Evolutionary conservation across 352 stramenopile genomes (phyloP).

Genomic region (Globisporangium heterothallicum): DNA sequence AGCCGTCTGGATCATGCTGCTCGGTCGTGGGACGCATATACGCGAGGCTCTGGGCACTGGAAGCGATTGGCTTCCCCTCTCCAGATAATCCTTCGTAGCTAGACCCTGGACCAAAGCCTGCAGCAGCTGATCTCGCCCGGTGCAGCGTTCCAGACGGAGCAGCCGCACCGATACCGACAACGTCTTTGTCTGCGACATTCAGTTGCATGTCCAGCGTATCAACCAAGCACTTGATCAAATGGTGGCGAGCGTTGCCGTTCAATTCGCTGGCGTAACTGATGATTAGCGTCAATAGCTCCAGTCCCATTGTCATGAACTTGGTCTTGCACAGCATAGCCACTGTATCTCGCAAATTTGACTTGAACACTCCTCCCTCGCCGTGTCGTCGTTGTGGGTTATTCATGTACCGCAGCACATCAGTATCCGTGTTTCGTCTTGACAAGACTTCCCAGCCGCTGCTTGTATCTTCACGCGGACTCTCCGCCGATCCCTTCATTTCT

Average conservation of each 20-base stretch:
- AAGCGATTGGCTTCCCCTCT: not conserved
- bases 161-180: conserved; percentile 18
- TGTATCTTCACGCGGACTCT: conserved; percentile 3
- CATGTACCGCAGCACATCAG: conserved; percentile 17
- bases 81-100: conserved; percentile 12
- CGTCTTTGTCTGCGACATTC: conserved; percentile 51
- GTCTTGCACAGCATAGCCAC: conserved; percentile 51
- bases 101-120: not conserved
- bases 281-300: conserved; percentile 66
- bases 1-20: conserved; percentile 6
- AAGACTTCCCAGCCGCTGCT: conserved; percentile 9
- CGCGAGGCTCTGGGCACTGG: too few species aligned
- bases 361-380: conserved; percentile 6
- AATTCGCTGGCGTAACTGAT: conserved; percentile 56
- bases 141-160: conserved; percentile 1
- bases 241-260: conserved; percentile 28
- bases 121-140: conserved; percentile 1
- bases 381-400: conserved; percentile 6
- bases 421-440: conserved; percentile 15
- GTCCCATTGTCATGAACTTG: conserved; percentile 63
- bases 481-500: conserved; percentile 11
- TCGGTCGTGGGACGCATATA: too few species aligned
- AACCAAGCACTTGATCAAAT: conserved; percentile 65
- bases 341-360: conserved; percentile 27
- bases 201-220: conserved; percentile 42